Evolutionary conservation across 352 stramenopile species (phyloP), one percentile per base, ranked within the genome.

Genomic region (Pythium grandisporangium): DNA sequence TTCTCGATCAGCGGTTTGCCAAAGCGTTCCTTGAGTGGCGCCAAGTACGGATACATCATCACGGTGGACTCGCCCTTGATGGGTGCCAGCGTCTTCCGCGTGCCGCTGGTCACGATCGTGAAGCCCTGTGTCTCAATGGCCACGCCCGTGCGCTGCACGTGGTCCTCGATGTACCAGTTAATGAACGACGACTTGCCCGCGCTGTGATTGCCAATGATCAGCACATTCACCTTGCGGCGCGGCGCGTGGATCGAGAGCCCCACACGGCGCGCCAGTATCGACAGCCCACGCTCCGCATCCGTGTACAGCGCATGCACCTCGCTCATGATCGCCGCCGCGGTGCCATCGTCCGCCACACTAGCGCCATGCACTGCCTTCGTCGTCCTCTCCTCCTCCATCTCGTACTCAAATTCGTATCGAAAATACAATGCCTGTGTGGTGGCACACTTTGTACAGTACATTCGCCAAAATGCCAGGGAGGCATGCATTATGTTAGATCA

Each of bases 191-290:
- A 84, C 48, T 86, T 86, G 26, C 73, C 73, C 17, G 73, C 66
- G 41, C 67, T 82, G 57, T 86, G 73, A 60, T 86, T 86, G 37
- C 73, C 73, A 37, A 86, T 70, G 44, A 86, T 57, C 38, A 86
- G 57, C 19, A 86, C 67, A 35, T 70, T 84, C 12, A 80, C 69
- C 27, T 81, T 82, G 45, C 78, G 74, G 8, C 70, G 63, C 24
- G 73, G 73, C 29, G 57, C 47, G 30, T 82, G 61, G 30, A 79
- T 55, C 23, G 53, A 43, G 27, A 70, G 16, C 6, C 57, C 63
- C 7, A 76, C 55, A 42, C 48, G 44, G 17, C 56, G 60, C 30
- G 60, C 55, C 7, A 70, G 47, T 43, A 43, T 39, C 27, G 42
- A 45, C 20, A 70, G 38, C 20, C 55, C 53, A 24, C 63, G 41